Evolutionary conservation across 2,329 filamentous ascomycete species (phyloP), one percentile per base, ranked within the genome.

Genomic region (Pseudogymnoascus sp.): DNA sequence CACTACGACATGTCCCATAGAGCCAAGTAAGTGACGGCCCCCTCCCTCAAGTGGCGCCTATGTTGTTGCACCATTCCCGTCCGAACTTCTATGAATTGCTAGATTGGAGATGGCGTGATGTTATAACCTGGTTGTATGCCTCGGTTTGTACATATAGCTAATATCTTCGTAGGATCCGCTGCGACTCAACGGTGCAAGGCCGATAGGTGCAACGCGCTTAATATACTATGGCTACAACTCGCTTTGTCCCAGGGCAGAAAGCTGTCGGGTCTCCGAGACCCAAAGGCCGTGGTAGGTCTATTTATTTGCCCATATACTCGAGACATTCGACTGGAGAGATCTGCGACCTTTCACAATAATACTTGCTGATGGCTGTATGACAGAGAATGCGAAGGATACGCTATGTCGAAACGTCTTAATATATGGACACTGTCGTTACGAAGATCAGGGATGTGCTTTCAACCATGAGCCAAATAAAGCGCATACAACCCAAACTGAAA

Each of bases 371-470:
- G 38, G 28, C 56, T 42, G 21, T 53, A 23, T 64, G 53, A 64
- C 68, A 89, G 88, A 90, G 78, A 90, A 89, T 75, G 80, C 85
- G 61, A 96, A 93, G 78, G 92, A 96, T 74, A 96, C 91, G 5
- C 83, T 93, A 64, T 97, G 92, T 78, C 89, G 92, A 73, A 96
- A 97, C 77, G 89, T 97, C 66, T 84, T 92, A 66, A 96, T 97
- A 71, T 96, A 96, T 75, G 92, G 92, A 63, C 90, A 93, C 76
- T 97, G 92, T 76, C 89, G 91, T 67, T 96, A 92, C 77, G 90
- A 96, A 78, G 91, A 96, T 73, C 88, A 90, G 78, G 91, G 83
- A 65, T 96, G 92, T 77, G 87, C 89, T 68, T 96, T 96, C 78
- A 95, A 92, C 73, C 92, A 96, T 77, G 90, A 95, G 69, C 84